These are phyloP conservation scores for Magnaporthiopsis incrustans DNA, from an alignment of 2,329 filamentous ascomycete species.

Conservation along the genomic window DNA sequence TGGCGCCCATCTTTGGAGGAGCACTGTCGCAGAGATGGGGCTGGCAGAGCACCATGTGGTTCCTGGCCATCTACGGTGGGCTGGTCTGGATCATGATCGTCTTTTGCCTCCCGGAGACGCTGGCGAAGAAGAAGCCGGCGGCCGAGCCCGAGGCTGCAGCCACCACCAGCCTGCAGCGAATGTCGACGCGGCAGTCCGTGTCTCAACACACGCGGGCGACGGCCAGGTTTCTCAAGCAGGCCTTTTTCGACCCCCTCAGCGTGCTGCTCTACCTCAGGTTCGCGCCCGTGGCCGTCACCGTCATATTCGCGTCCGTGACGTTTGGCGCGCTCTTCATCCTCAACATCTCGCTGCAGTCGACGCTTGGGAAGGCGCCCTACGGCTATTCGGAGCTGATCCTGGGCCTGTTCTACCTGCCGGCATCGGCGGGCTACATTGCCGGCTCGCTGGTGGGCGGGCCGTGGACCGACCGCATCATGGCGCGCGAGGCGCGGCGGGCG, in stretches of 20 bases:
- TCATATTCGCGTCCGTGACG: constrained; percentile 66
- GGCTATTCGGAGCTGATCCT: constrained; percentile 59
- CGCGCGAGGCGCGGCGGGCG: constrained; percentile 62
- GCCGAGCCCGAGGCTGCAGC: constrained; percentile 4
- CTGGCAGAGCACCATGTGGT: constrained; percentile 75
- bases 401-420: constrained; percentile 70
- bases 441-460: constrained; percentile 61
- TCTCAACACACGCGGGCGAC: constrained; percentile 47
- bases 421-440: constrained; percentile 63
- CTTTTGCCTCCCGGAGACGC: constrained; percentile 58
- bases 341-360: constrained; percentile 68
- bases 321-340: constrained; percentile 70
- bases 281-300: constrained; percentile 64
- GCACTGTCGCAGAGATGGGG: constrained; percentile 59
- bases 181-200: constrained; percentile 51
- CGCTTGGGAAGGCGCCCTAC: constrained; percentile 61
- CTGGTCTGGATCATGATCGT: constrained; percentile 46
- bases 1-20: constrained; percentile 72
- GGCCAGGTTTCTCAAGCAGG: constrained; percentile 45
- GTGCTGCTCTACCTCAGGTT: constrained; percentile 67
- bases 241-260: constrained; percentile 63
- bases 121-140: constrained; percentile 28
- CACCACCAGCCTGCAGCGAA: constrained; percentile 36
- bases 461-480: constrained; percentile 80
- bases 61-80: constrained; percentile 62